phyloP scores from a whole-genome alignment of 2,329 filamentous ascomycete genomes.

The Xylariaceae sp. region DNA sequence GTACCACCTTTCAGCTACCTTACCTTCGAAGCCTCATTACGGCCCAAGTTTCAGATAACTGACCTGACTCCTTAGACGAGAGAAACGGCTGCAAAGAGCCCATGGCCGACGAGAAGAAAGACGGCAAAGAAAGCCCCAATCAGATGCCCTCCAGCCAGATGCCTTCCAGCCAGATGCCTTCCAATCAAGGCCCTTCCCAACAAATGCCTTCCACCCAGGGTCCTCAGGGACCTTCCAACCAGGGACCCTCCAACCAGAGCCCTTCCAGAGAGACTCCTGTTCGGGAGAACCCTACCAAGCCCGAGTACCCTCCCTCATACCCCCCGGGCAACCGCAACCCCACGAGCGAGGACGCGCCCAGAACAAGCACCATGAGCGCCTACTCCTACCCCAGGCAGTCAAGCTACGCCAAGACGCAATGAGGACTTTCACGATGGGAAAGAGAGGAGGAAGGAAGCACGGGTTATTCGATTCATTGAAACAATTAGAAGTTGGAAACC shows the following conservation, averaged over 20 bases:
- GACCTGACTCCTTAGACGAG: conserved; percentile 4
- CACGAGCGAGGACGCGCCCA: background rate
- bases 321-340: background rate
- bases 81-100: background rate
- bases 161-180: no score
- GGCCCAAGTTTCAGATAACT: background rate
- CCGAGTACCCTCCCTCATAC: no score
- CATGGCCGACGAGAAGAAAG: background rate
- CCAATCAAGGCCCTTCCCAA: no score
- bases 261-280: no score
- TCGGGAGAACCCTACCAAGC: no score
- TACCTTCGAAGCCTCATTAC: background rate
- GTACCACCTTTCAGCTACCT: background rate
- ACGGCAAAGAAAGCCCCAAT: background rate
- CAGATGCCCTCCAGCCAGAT: background rate
- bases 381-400: background rate
- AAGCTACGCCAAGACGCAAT: background rate
- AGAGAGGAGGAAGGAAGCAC: background rate
- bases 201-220: no score
- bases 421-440: background rate
- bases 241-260: no score
- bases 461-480: no score
- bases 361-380: background rate
- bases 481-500: no score
- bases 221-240: no score